A percentile compares a stretch with the other conserved stretches of the same genome.
These are phyloP conservation scores for Coniochaeta ligniaria DNA, from an alignment of 2,329 filamentous ascomycete genomes.

Conservation along the genomic window DNA sequence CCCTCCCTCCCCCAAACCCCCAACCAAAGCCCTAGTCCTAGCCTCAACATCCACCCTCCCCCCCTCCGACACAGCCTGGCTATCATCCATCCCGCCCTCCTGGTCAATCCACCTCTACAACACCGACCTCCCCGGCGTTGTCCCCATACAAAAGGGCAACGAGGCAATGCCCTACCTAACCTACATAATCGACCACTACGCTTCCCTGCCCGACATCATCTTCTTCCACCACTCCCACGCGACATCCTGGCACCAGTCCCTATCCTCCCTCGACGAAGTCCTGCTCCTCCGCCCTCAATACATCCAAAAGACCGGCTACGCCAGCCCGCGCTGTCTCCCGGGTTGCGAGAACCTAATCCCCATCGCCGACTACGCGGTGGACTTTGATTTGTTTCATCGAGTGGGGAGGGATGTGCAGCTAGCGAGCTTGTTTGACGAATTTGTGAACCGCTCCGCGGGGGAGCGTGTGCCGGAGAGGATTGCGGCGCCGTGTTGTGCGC, in stretches of 20 bases:
- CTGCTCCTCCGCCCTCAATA: constrained; percentile 36
- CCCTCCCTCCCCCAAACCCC: background rate
- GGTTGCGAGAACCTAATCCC: constrained; percentile 24
- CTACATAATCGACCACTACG: constrained; percentile 43
- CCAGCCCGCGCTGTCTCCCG: constrained; percentile 51
- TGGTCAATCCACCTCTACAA: constrained; percentile 16
- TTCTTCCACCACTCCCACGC: constrained; percentile 41
- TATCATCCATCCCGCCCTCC: constrained; percentile 2
- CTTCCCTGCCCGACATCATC: constrained; percentile 32
- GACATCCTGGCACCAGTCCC: constrained; percentile 47
- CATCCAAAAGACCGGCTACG: constrained; percentile 47
- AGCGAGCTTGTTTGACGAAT: constrained; percentile 27
- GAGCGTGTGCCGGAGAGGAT: constrained; percentile 38
- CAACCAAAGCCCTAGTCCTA: constrained; percentile 6
- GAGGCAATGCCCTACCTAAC: constrained; percentile 48
- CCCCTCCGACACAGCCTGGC: constrained; percentile 3
- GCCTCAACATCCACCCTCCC: background rate
- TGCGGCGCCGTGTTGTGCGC: constrained; percentile 55
- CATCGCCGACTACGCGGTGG: constrained; percentile 5
- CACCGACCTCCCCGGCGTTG: constrained; percentile 11
- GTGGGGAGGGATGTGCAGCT: constrained; percentile 29
- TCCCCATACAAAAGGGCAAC: constrained; percentile 35
- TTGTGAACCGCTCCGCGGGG: constrained; percentile 31
- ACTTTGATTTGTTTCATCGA: constrained; percentile 17
- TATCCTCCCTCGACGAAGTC: constrained; percentile 34